Conservation (phyloP, 1,139 yeast genomes). For the Pichia kudriavzevii region DNA sequence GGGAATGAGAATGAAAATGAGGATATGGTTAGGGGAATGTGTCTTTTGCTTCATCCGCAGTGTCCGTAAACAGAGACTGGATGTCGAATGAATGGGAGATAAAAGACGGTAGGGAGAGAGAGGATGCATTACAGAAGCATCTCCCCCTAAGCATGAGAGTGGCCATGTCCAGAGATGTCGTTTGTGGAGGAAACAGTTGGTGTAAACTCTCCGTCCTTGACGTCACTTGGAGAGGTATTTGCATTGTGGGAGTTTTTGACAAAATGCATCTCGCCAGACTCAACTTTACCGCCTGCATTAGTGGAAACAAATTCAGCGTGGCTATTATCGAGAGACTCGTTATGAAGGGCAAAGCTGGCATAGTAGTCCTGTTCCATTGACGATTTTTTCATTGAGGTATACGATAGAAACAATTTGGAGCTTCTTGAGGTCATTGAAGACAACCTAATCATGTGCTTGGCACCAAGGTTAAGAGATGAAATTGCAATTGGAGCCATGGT, state of each 20-base stretch:
- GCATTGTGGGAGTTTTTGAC: slow-evolving; percentile 22
- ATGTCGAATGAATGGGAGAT: too few relatives aligned
- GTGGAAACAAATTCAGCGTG: slow-evolving; percentile 24
- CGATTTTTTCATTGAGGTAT: slow-evolving; percentile 17
- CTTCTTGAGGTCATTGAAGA: slow-evolving; percentile 5
- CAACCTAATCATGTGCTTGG: slow-evolving; percentile 21
- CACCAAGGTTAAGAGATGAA: slow-evolving; percentile 20
- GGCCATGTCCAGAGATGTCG: slow-evolving; percentile 24
- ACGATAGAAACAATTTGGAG: slow-evolving; percentile 20
- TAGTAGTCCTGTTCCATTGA: slow-evolving; percentile 20
- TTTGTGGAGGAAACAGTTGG: slow-evolving; percentile 25
- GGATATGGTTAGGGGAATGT: too few relatives aligned
- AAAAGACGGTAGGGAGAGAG: slow-evolving; percentile 1
- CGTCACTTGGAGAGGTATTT: slow-evolving; percentile 7
- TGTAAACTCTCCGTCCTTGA: slow-evolving; percentile 20
- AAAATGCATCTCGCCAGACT: slow-evolving; percentile 23
- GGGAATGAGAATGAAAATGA: too few relatives aligned
- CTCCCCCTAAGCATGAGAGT: slow-evolving; percentile 13
- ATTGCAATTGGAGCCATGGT: slow-evolving; percentile 21
- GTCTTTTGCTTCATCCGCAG: too few relatives aligned
- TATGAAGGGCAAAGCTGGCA: slow-evolving; percentile 14
- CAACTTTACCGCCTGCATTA: slow-evolving; percentile 25
- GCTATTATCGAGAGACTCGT: slow-evolving; percentile 9
- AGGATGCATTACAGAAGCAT: neutral
- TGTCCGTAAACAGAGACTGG: too few relatives aligned